Conservation (phyloP, 495 filamentous ascomycete genomes). For the Hypoxylon fuscum region DNA sequence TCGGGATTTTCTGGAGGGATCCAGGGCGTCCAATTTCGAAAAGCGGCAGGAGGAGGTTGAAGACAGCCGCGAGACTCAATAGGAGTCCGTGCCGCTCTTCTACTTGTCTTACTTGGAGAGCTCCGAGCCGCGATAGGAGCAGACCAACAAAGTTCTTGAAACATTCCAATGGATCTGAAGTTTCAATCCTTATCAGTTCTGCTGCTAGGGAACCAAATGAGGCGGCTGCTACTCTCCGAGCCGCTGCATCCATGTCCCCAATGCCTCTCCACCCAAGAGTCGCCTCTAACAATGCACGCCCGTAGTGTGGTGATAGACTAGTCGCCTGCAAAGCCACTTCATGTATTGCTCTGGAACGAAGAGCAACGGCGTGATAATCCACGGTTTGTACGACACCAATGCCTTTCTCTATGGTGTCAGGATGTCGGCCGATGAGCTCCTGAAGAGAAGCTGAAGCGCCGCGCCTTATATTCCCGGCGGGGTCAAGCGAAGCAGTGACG, state of each 20-base stretch:
- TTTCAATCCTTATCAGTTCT: constrained; percentile 40
- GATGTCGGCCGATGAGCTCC: constrained; percentile 92
- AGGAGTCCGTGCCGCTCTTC: constrained; percentile 75
- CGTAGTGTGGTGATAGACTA: constrained; percentile 71
- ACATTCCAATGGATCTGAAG: constrained; percentile 35
- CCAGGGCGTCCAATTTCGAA: constrained; percentile 4
- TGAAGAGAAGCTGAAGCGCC: constrained; percentile 94
- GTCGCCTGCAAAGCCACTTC: constrained; percentile 76
- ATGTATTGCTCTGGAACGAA: constrained; percentile 80
- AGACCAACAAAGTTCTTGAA: constrained; percentile 40
- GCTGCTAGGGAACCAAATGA: constrained; percentile 70
- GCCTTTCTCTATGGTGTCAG: constrained; percentile 79
- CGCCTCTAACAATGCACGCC: constrained; percentile 70
- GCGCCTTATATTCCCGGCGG: constrained; percentile 89
- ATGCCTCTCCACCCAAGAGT: constrained; percentile 90
- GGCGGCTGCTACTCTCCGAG: constrained; percentile 74
- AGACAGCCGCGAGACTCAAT: constrained; percentile 63
- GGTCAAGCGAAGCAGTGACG: constrained; percentile 83
- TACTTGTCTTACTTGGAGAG: constrained; percentile 65
- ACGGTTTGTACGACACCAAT: constrained; percentile 87
- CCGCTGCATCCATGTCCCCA: constrained; percentile 74
- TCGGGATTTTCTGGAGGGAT: constrained; percentile 15
- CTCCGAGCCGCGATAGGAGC: constrained; percentile 55
- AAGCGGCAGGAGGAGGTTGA: constrained; percentile 51
- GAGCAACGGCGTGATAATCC: constrained; percentile 91